phyloP scores from a whole-genome alignment of 2,329 filamentous ascomycete genomes.

The Fusarium sp. region DNA sequence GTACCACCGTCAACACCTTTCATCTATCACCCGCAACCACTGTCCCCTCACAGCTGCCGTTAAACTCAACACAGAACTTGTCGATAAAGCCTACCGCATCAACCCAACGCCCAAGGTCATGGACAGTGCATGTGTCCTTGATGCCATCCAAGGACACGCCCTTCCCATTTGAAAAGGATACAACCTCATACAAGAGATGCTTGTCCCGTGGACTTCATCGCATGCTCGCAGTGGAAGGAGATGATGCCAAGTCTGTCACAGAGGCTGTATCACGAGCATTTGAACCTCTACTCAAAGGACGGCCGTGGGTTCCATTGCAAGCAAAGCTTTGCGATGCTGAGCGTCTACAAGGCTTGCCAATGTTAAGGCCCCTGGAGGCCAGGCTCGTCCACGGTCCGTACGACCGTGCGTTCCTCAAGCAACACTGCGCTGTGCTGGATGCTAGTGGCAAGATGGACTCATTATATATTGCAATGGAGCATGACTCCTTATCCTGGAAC shows the following conservation, averaged over 20 bases:
- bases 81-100: slow-evolving; percentile 6
- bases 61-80: neutral
- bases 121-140: slow-evolving; percentile 68
- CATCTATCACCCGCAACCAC: slow-evolving; percentile 27
- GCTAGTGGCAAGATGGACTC: slow-evolving; percentile 64
- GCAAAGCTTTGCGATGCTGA: slow-evolving; percentile 65
- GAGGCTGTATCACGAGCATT: slow-evolving; percentile 60
- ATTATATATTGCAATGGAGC: slow-evolving; percentile 65
- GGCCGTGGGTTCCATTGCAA: slow-evolving; percentile 66
- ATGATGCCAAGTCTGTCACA: slow-evolving; percentile 58
- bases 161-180: slow-evolving; percentile 69
- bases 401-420: slow-evolving; percentile 60
- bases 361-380: slow-evolving; percentile 62
- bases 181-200: slow-evolving; percentile 67
- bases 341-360: slow-evolving; percentile 63
- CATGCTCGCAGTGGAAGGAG: slow-evolving; percentile 62
- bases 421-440: slow-evolving; percentile 64
- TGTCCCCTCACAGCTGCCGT: slow-evolving; percentile 2
- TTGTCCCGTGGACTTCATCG: slow-evolving; percentile 67
- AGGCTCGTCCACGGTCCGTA: slow-evolving; percentile 53
- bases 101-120: slow-evolving; percentile 47
- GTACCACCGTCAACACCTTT: slow-evolving; percentile 9
- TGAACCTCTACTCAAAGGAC: slow-evolving; percentile 56
- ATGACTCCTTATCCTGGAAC: slow-evolving; percentile 64
- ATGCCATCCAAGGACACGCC: slow-evolving; percentile 62